Conservation (phyloP, 768 basidiomycete species). For the Hortiboletus flavorubellus region DNA sequence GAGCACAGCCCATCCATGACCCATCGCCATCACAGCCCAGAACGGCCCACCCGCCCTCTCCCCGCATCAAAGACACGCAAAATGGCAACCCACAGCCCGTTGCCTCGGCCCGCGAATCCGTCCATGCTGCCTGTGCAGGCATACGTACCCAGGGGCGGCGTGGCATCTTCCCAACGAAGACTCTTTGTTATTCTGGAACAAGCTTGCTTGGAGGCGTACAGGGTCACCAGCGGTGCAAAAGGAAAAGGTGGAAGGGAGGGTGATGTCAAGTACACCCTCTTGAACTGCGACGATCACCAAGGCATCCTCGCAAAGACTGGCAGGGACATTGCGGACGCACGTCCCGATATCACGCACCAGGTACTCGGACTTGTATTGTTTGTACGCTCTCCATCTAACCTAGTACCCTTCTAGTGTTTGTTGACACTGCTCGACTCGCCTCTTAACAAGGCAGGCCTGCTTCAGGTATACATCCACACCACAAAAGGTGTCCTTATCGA, state of each 20-base stretch:
- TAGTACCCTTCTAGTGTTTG: slow-evolving; percentile 65
- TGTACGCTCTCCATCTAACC: background rate
- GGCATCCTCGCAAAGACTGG: slow-evolving; percentile 97
- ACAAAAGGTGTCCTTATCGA: slow-evolving; percentile 95
- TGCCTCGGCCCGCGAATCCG: slow-evolving; percentile 59
- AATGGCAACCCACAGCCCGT: slow-evolving; percentile 46
- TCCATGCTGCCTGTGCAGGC: slow-evolving; percentile 82
- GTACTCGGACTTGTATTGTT: slow-evolving; percentile 39
- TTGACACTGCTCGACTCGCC: slow-evolving; percentile 96
- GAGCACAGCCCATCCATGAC: background rate
- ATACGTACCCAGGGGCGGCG: slow-evolving; percentile 57
- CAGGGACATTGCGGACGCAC: slow-evolving; percentile 97
- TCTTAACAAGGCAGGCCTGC: slow-evolving; percentile 92
- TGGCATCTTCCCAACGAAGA: slow-evolving; percentile 55
- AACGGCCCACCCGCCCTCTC: slow-evolving; percentile 64
- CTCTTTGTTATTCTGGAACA: slow-evolving; percentile 91
- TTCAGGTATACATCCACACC: slow-evolving; percentile 98
- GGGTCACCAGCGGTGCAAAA: slow-evolving; percentile 61
- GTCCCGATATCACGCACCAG: slow-evolving; percentile 99
- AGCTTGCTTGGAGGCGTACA: slow-evolving; percentile 95
- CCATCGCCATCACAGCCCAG: slow-evolving; percentile 22
- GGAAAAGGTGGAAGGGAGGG: slow-evolving; percentile 51
- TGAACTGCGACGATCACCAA: slow-evolving; percentile 99
- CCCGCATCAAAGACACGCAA: slow-evolving; percentile 55
- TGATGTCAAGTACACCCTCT: slow-evolving; percentile 92